A percentile compares a stretch with the other conserved stretches of the same genome.
phyloP scores from a whole-genome alignment of 495 filamentous ascomycete genomes.

The Penicillium pulvis region DNA sequence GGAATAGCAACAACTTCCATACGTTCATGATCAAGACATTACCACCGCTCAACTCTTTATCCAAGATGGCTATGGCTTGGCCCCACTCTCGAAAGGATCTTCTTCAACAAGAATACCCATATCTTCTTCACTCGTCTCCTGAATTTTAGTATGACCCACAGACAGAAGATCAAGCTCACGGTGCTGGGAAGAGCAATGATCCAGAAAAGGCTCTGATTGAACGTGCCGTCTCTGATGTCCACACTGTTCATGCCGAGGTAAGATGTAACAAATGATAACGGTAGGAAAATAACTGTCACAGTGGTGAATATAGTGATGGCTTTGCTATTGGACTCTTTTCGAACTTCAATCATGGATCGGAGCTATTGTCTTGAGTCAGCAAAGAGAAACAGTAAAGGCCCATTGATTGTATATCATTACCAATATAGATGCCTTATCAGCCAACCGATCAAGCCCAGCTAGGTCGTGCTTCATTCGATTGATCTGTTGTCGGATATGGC shows the following conservation, averaged over 20 bases:
- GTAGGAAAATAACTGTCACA: slow-evolving; percentile 52
- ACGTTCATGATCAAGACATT: too few species aligned
- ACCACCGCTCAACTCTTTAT: too few species aligned
- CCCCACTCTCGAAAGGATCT: too few species aligned
- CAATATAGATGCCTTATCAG: slow-evolving; percentile 11
- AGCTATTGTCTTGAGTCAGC: slow-evolving; percentile 10
- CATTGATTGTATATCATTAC: neutral
- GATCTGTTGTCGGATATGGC: slow-evolving; percentile 7
- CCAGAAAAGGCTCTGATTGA: slow-evolving; percentile 53
- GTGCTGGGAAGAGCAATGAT: slow-evolving; percentile 39
- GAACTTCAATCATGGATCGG: slow-evolving; percentile 16
- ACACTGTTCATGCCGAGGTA: slow-evolving; percentile 48
- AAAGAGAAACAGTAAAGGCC: neutral
- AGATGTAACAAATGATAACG: slow-evolving; percentile 34
- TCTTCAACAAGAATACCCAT: too few species aligned
- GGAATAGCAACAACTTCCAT: too few species aligned
- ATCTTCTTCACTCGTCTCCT: too few species aligned
- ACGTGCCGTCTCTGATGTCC: slow-evolving; percentile 49
- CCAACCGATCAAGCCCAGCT: slow-evolving; percentile 7
- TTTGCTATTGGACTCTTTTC: slow-evolving; percentile 17
- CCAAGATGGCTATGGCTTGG: too few species aligned
- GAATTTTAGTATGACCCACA: too few species aligned
- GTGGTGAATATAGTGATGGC: slow-evolving; percentile 38
- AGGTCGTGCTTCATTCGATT: slow-evolving; percentile 10
- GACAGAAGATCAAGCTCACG: neutral